Percentiles rank a stretch among this genome's conserved stretches.
phyloP scores from a whole-genome alignment of 495 filamentous ascomycete species.

The Hypoxylon crocopeplum region DNA sequence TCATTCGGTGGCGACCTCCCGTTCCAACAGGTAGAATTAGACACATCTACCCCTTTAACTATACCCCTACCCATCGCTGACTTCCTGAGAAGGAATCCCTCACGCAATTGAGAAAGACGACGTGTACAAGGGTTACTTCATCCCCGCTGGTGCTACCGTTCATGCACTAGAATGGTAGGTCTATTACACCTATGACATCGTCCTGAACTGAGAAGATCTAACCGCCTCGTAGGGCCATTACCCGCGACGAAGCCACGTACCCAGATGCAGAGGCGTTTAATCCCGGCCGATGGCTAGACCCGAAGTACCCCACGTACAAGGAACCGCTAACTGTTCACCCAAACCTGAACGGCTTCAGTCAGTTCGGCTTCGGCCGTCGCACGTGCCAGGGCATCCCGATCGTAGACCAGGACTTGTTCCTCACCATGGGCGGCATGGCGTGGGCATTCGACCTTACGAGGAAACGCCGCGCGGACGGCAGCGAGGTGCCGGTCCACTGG shows the following conservation, averaged over 20 bases:
- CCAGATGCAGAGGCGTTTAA: constrained; percentile 68
- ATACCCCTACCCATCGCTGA: constrained; percentile 3
- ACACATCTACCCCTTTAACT: background rate
- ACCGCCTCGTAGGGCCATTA: constrained; percentile 63
- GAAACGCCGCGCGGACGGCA: constrained; percentile 45
- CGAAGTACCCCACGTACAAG: constrained; percentile 59
- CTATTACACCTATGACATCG: background rate
- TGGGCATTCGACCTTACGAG: constrained; percentile 64
- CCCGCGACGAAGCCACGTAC: constrained; percentile 63
- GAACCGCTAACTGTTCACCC: constrained; percentile 61
- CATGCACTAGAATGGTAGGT: constrained; percentile 63
- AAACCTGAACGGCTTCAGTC: constrained; percentile 60
- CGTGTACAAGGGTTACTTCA: constrained; percentile 62
- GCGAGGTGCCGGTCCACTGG: constrained; percentile 53
- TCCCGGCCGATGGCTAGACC: constrained; percentile 59
- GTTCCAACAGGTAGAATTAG: constrained; percentile 56
- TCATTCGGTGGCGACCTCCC: constrained; percentile 65
- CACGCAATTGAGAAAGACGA: constrained; percentile 62
- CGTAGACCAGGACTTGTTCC: constrained; percentile 62
- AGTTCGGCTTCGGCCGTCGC: constrained; percentile 68
- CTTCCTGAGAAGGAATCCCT: constrained; percentile 50
- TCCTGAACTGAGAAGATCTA: background rate
- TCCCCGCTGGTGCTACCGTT: constrained; percentile 62
- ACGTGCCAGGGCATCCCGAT: constrained; percentile 64
- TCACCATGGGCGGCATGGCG: constrained; percentile 63